Conservation (phyloP, 2,329 filamentous ascomycete genomes). For the Ascochyta clinopodiicola region DNA sequence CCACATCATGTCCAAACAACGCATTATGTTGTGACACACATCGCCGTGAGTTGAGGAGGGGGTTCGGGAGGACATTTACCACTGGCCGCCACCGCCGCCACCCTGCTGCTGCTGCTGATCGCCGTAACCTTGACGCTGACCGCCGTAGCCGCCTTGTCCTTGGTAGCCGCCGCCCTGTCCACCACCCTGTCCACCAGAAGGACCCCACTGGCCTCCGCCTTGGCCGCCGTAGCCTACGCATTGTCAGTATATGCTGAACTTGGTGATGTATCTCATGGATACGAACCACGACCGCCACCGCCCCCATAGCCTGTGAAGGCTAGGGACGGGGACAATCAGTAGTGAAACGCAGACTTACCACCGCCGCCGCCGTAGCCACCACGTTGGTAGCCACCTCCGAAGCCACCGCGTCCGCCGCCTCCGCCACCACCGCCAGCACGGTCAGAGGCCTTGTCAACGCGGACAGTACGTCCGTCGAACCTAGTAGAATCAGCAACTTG, state of each 20-base stretch:
- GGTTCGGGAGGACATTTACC: slow-evolving; percentile 32
- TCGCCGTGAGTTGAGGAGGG: slow-evolving; percentile 16
- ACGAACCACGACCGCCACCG: slow-evolving; percentile 29
- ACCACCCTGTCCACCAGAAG: slow-evolving; percentile 28
- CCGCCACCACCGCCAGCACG: slow-evolving; percentile 62
- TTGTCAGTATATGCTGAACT: slow-evolving; percentile 8
- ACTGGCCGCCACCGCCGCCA: slow-evolving; percentile 43
- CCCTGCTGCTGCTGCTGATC: slow-evolving; percentile 39
- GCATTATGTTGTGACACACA: slow-evolving; percentile 19
- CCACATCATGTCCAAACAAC: slow-evolving; percentile 13
- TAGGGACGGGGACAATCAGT: slow-evolving; percentile 2
- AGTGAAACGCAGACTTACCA: slow-evolving; percentile 18
- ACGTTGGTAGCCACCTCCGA: slow-evolving; percentile 38
- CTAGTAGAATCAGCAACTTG: slow-evolving; percentile 55
- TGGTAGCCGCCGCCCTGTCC: slow-evolving; percentile 41
- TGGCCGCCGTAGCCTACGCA: slow-evolving; percentile 29
- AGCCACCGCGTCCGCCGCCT: slow-evolving; percentile 46
- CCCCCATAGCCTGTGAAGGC: slow-evolving; percentile 27
- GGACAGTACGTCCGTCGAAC: slow-evolving; percentile 92
- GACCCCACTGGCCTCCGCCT: slow-evolving; percentile 38
- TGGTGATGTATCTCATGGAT: neutral
- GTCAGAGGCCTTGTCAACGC: slow-evolving; percentile 94
- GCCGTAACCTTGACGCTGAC: slow-evolving; percentile 33
- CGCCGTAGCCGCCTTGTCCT: slow-evolving; percentile 40
- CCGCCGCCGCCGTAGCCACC: slow-evolving; percentile 35